phyloP scores from a whole-genome alignment of 805 yeast species.

The Myxozyma mucilagina region DNA sequence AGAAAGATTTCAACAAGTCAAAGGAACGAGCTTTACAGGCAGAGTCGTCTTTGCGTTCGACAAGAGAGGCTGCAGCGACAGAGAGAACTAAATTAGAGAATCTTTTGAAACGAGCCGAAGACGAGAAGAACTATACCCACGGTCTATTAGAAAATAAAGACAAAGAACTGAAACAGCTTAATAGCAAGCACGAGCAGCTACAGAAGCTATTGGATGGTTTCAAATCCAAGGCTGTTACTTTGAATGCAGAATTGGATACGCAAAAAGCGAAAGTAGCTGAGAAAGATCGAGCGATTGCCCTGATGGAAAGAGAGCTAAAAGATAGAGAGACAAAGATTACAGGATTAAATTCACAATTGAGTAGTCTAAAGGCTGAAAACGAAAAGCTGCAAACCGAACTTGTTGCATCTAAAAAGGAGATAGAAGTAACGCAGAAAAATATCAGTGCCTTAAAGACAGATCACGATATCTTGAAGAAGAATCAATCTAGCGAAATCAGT shows the following conservation, averaged over 20 bases:
- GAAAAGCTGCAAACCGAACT: slow-evolving; percentile 1
- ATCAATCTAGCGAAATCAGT: background rate
- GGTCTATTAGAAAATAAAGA: slow-evolving; percentile 28
- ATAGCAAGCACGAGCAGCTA: slow-evolving; percentile 2
- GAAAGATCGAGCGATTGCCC: slow-evolving; percentile 35
- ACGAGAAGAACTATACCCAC: slow-evolving; percentile 28
- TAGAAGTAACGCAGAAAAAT: background rate
- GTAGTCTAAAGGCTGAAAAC: background rate
- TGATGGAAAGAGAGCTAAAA: slow-evolving; percentile 39
- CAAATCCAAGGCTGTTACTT: slow-evolving; percentile 32
- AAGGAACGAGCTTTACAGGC: slow-evolving; percentile 20
- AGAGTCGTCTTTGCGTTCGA: slow-evolving; percentile 15
- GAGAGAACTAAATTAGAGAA: slow-evolving; percentile 25
- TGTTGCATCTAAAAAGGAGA: background rate
- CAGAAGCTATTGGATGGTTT: slow-evolving; percentile 32
- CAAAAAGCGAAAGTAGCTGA: slow-evolving; percentile 33
- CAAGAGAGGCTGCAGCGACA: slow-evolving; percentile 6
- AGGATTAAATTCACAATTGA: slow-evolving; percentile 5
- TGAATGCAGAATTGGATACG: slow-evolving; percentile 42
- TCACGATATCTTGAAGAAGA: background rate
- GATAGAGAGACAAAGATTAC: slow-evolving; percentile 40
- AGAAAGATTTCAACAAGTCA: slow-evolving; percentile 38
- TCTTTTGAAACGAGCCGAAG: slow-evolving; percentile 29
- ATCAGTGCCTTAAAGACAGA: background rate
- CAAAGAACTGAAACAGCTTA: slow-evolving; percentile 14